These are phyloP conservation scores for Cercospora sp. DNA, from an alignment of 2,329 filamentous ascomycete genomes.

Conservation along the genomic window DNA sequence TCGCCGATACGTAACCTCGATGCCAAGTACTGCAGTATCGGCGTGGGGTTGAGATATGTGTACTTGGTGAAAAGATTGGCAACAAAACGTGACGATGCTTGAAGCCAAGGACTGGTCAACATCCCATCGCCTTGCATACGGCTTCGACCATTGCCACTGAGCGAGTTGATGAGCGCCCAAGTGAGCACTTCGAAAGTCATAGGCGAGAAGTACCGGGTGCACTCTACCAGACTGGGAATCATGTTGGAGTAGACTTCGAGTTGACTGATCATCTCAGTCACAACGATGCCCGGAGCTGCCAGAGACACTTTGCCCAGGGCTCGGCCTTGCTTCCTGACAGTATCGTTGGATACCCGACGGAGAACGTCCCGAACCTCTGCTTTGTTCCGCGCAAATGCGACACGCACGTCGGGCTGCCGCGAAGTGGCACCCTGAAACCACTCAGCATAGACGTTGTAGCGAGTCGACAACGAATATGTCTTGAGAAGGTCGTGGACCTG, in stretches of 20 bases:
- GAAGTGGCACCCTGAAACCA: constrained; percentile 81
- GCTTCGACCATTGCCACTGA: constrained; percentile 59
- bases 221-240: constrained; percentile 92
- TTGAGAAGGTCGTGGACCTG: constrained; percentile 83
- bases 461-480: constrained; percentile 70
- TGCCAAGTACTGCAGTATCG: constrained; percentile 86
- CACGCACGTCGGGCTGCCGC: constrained; percentile 72
- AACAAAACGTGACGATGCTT: constrained; percentile 85
- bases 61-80: constrained; percentile 89
- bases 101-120: constrained; percentile 87
- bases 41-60: constrained; percentile 76
- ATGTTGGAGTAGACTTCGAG: constrained; percentile 94
- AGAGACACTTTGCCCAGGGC: constrained; percentile 89
- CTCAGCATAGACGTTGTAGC: constrained; percentile 89
- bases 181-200: constrained; percentile 90
- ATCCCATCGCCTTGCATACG: constrained; percentile 65
- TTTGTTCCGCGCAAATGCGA: constrained; percentile 73
- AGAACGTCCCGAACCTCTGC: constrained; percentile 81
- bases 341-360: constrained; percentile 86
- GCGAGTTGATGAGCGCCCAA: constrained; percentile 81
- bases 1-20: constrained; percentile 80
- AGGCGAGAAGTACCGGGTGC: constrained; percentile 88
- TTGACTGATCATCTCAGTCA: constrained; percentile 83
- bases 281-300: constrained; percentile 86
- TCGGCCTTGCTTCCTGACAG: constrained; percentile 81